phyloP scores from a whole-genome alignment of 2,329 filamentous ascomycete species.

The Coniella lustricola region DNA sequence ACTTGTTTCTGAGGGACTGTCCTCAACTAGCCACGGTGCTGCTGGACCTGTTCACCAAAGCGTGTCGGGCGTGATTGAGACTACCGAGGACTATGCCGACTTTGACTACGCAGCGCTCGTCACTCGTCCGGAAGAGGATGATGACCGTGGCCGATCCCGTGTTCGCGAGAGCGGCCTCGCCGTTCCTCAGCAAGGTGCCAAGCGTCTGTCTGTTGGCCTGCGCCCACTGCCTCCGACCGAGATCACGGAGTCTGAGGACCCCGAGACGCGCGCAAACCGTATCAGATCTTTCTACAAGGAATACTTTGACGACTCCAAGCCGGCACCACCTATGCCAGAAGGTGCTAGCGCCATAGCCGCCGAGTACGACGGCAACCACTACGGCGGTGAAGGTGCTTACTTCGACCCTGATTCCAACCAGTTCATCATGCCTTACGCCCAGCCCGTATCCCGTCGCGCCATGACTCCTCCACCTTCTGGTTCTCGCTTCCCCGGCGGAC shows the following conservation, averaged over 20 bases:
- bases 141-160: slow-evolving; percentile 30
- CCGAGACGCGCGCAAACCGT: slow-evolving; percentile 88
- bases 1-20: slow-evolving; percentile 5
- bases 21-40: slow-evolving; percentile 5
- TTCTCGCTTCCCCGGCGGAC: slow-evolving; percentile 35
- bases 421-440: slow-evolving; percentile 75
- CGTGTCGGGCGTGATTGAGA: slow-evolving; percentile 24
- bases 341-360: slow-evolving; percentile 12
- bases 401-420: slow-evolving; percentile 62
- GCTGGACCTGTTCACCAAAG: slow-evolving; percentile 15
- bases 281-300: slow-evolving; percentile 99
- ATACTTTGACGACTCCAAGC: slow-evolving; percentile 85
- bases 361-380: slow-evolving; percentile 56
- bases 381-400: slow-evolving; percentile 59
- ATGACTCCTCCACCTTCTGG: slow-evolving; percentile 85
- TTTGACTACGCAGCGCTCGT: slow-evolving; percentile 21
- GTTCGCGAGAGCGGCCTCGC: slow-evolving; percentile 34
- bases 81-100: slow-evolving; percentile 29
- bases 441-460: slow-evolving; percentile 79
- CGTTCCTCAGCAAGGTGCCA: slow-evolving; percentile 48
- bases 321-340: slow-evolving; percentile 20
- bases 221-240: slow-evolving; percentile 85
- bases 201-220: slow-evolving; percentile 62
- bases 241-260: slow-evolving; percentile 72
- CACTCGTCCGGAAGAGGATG: slow-evolving; percentile 12